Conservation (phyloP, 2,329 filamentous ascomycete species). For the Polytolypa hystricis region DNA sequence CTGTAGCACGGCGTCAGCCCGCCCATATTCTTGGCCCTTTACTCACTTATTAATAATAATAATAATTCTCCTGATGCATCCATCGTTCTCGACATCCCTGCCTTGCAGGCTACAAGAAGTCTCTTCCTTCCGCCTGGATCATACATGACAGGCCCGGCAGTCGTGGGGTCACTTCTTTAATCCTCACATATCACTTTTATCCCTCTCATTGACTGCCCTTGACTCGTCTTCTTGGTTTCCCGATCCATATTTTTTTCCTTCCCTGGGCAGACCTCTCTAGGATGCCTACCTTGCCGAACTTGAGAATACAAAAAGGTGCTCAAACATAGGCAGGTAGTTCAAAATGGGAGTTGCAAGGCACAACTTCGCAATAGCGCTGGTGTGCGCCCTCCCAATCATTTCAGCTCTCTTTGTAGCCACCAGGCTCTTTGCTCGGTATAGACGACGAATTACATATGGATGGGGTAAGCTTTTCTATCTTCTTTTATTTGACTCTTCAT, state of each 20-base stretch:
- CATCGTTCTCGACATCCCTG: too few relatives aligned
- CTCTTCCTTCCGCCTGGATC: too few relatives aligned
- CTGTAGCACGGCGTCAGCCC: too few relatives aligned
- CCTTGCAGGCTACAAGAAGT: too few relatives aligned
- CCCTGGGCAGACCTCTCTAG: not conserved
- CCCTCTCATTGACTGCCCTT: not conserved
- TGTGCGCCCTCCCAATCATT: not conserved
- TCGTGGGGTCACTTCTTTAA: too few relatives aligned
- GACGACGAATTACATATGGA: slow-evolving; percentile 1
- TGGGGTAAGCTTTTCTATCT: not conserved
- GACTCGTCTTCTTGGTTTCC: not conserved
- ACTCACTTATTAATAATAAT: too few relatives aligned
- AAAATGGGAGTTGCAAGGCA: too few relatives aligned
- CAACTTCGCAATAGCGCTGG: slow-evolving; percentile 3
- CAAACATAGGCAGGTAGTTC: too few relatives aligned
- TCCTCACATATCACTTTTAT: not conserved
- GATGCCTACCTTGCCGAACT: not conserved
- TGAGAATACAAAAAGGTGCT: not conserved
- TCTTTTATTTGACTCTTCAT: not conserved
- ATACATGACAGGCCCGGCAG: too few relatives aligned
- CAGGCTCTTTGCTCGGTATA: not conserved
- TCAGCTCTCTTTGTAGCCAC: not conserved
- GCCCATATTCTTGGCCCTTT: too few relatives aligned
- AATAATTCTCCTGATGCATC: too few relatives aligned
- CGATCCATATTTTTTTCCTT: not conserved